These are phyloP conservation scores for Cryptococcus depauperatus DNA, from an alignment of 1,284 basidiomycete species.

Conservation along the genomic window DNA sequence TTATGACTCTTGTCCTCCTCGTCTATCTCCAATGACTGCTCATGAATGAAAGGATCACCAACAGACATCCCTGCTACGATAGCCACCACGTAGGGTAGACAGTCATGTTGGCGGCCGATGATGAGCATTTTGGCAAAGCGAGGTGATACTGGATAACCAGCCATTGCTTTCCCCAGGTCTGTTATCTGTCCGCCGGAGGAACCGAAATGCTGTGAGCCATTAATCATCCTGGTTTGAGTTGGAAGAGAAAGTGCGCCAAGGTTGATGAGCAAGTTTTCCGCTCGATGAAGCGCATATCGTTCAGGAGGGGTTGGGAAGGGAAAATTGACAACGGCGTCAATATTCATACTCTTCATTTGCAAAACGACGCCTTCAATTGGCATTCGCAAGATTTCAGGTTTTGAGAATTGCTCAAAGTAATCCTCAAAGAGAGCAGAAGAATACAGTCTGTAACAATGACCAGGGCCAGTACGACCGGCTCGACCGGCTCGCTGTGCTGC, in stretches of 20 bases:
- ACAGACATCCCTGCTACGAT: conserved; percentile 89
- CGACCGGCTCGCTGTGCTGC: conserved; percentile 65
- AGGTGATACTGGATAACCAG: conserved; percentile 85
- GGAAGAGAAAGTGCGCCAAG: conserved; percentile 69
- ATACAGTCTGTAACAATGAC: conserved; percentile 70
- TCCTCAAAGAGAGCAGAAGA: conserved; percentile 76
- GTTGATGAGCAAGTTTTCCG: conserved; percentile 71
- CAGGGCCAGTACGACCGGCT: conserved; percentile 67
- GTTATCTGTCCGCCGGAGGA: conserved; percentile 63
- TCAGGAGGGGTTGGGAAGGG: conserved; percentile 97
- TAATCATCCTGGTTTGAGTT: conserved; percentile 40
- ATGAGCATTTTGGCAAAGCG: conserved; percentile 92
- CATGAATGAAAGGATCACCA: conserved; percentile 90
- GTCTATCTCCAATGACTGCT: conserved; percentile 55
- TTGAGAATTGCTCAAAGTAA: conserved; percentile 76
- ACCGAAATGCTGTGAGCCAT: conserved; percentile 33
- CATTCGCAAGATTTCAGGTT: conserved; percentile 89
- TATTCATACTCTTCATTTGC: conserved; percentile 99
- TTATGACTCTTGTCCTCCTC: conserved; percentile 38
- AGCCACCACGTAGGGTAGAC: conserved; percentile 82
- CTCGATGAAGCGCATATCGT: conserved; percentile 63
- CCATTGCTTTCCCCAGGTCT: conserved; percentile 79
- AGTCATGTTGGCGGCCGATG: conserved; percentile 82
- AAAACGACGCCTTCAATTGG: conserved; percentile 95
- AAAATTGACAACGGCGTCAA: conserved; percentile 92